A percentile compares a stretch with the other conserved stretches of the same genome.
Evolutionary conservation across 2,329 filamentous ascomycete species (phyloP).

Genomic region (Davidsoniella eucalypti): DNA sequence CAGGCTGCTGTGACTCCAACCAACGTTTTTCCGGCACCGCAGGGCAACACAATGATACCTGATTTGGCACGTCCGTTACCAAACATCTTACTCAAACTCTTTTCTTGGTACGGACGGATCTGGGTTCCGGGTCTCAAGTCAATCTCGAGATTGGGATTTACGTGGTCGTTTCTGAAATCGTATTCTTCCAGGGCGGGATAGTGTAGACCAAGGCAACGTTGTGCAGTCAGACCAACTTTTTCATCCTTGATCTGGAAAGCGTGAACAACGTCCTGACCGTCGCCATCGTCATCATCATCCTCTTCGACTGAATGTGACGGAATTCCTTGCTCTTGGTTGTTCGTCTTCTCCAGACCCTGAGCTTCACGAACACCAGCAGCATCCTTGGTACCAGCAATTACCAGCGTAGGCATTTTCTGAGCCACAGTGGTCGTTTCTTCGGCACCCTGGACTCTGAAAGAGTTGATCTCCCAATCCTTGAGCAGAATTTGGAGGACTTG

Average conservation of each 20-base stretch:
- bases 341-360: conserved; percentile 16
- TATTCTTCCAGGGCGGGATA: conserved; percentile 91
- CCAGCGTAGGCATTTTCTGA: conserved; percentile 70
- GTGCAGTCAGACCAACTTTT: conserved; percentile 72
- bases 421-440: conserved; percentile 62
- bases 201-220: conserved; percentile 72
- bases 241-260: conserved; percentile 79
- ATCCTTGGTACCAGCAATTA: conserved; percentile 89
- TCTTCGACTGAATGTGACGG: conserved; percentile 6
- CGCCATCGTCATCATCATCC: conserved; percentile 82
- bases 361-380: conserved; percentile 77
- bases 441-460: conserved; percentile 56
- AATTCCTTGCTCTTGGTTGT: neutral
- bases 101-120: conserved; percentile 91
- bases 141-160: conserved; percentile 84
- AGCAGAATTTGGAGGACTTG: conserved; percentile 74
- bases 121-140: conserved; percentile 78
- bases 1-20: conserved; percentile 97
- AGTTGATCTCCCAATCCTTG: conserved; percentile 66
- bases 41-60: conserved; percentile 92
- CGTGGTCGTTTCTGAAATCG: conserved; percentile 82
- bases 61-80: conserved; percentile 94
- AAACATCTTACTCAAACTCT: conserved; percentile 98
- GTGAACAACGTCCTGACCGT: conserved; percentile 75
- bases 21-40: conserved; percentile 89